Percentiles rank a stretch among this genome's conserved stretches.
Evolutionary conservation across 495 filamentous ascomycete genomes (phyloP).

Genomic region (Chaetomium cochliodes): DNA sequence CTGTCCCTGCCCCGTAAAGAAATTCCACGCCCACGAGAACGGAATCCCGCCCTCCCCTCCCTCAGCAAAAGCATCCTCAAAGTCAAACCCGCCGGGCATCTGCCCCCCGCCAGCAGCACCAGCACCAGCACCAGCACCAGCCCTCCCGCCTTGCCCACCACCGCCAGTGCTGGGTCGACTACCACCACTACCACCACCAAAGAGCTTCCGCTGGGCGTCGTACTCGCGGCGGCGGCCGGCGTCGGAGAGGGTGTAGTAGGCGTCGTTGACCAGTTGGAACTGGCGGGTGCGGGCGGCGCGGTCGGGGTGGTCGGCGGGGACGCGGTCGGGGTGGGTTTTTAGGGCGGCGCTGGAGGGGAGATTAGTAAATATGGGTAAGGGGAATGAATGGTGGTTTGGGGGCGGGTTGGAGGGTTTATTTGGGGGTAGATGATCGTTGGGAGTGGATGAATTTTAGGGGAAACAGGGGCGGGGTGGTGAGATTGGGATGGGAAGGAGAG

Average conservation of each 20-base stretch:
- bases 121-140: not conserved
- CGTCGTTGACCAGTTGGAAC: constrained; percentile 97
- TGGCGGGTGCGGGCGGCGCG: constrained; percentile 76
- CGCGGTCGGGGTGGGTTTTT: constrained; percentile 91
- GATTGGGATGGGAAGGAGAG: not conserved
- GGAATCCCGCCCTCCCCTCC: constrained; percentile 41
- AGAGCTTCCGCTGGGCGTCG: constrained; percentile 63
- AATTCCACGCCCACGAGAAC: constrained; percentile 53
- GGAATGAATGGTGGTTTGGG: too few relatives aligned
- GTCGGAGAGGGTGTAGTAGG: constrained; percentile 94
- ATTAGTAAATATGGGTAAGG: too few relatives aligned
- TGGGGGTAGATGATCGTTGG: not conserved
- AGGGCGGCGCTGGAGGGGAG: constrained; percentile 68
- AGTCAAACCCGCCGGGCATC: constrained; percentile 36
- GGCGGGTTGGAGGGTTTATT: constrained; percentile 3
- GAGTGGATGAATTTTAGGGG: not conserved
- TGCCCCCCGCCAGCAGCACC: too few relatives aligned
- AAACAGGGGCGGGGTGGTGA: too few relatives aligned
- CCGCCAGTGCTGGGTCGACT: too few relatives aligned
- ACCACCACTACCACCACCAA: too few relatives aligned
- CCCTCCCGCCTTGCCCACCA: constrained; percentile 34
- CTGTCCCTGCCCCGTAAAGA: constrained; percentile 38
- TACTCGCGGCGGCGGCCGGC: constrained; percentile 78
- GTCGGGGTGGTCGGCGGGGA: constrained; percentile 80
- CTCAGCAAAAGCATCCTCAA: constrained; percentile 38